A percentile compares a stretch with the other conserved stretches of the same genome.
Evolutionary conservation across 2,329 filamentous ascomycete species (phyloP).

Genomic region (Curvularia sp.): DNA sequence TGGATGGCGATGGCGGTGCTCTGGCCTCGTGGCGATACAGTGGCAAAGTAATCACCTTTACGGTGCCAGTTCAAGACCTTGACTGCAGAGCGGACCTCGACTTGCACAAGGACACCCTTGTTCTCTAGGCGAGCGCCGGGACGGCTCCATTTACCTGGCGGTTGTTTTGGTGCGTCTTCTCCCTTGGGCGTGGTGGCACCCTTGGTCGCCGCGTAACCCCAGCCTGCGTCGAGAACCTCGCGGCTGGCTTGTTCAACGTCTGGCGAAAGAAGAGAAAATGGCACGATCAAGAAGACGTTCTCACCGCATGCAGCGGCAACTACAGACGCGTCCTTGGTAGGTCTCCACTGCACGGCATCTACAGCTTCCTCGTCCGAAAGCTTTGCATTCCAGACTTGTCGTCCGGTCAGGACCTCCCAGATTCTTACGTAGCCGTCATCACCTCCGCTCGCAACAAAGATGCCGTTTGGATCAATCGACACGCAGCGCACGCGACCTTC

Average conservation of each 20-base stretch:
- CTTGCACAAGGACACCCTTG: constrained; percentile 78
- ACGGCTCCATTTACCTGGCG: constrained; percentile 81
- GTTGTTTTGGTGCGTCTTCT: constrained; percentile 68
- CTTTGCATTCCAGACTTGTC: constrained; percentile 84
- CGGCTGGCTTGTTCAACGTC: constrained; percentile 76
- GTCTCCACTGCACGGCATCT: constrained; percentile 88
- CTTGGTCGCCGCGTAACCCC: constrained; percentile 82
- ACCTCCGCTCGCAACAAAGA: constrained; percentile 88
- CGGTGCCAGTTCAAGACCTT: constrained; percentile 95
- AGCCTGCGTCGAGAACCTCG: constrained; percentile 84
- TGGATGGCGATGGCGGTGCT: constrained; percentile 88
- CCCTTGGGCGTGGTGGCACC: constrained; percentile 58
- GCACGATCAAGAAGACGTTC: constrained; percentile 83
- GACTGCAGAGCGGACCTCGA: constrained; percentile 78
- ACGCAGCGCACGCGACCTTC: constrained; percentile 85
- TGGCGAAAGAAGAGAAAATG: constrained; percentile 68
- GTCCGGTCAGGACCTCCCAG: constrained; percentile 86
- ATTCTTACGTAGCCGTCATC: constrained; percentile 92
- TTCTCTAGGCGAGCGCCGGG: constrained; percentile 76
- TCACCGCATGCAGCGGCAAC: constrained; percentile 86
- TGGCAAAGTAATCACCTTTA: constrained; percentile 91
- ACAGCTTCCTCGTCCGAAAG: constrained; percentile 80
- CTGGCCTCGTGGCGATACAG: constrained; percentile 82
- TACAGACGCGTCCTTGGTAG: constrained; percentile 78
- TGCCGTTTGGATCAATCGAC: constrained; percentile 82